Evolutionary conservation across 1,139 yeast genomes (phyloP).

Genomic region (Pichia sp.): DNA sequence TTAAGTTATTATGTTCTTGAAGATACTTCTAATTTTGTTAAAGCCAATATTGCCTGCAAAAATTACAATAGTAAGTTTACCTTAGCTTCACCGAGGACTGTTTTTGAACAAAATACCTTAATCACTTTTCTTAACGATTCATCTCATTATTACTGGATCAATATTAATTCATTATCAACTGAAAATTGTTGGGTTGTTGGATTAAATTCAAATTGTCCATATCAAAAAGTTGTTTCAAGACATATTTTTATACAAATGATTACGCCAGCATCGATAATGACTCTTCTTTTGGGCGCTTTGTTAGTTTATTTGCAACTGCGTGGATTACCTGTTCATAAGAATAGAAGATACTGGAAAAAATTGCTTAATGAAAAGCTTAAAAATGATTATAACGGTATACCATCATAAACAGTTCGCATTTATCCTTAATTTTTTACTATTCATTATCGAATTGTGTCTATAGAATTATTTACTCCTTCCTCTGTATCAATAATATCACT

Average conservation of each 20-base stretch:
- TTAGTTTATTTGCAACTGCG: conserved; percentile 34
- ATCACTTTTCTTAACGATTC: conserved; percentile 18
- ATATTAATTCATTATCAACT: conserved; percentile 71
- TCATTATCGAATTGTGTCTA: conserved; percentile 1
- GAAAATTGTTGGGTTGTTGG: conserved; percentile 82
- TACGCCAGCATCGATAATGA: conserved; percentile 59
- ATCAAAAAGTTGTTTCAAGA: conserved; percentile 48
- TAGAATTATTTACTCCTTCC: conserved; percentile 41
- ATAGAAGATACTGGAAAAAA: conserved; percentile 51
- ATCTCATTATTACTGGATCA: conserved; percentile 59
- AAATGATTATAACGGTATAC: conserved; percentile 57
- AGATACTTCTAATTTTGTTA: conserved; percentile 44
- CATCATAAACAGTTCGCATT: conserved; percentile 36
- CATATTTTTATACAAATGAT: conserved; percentile 58
- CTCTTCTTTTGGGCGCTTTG: conserved; percentile 41
- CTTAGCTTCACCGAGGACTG: conserved; percentile 55
- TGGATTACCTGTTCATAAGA: conserved; percentile 47
- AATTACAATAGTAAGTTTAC: conserved; percentile 15
- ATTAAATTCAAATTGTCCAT: conserved; percentile 73
- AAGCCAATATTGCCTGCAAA: conserved; percentile 31
- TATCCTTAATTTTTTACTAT: too few species aligned
- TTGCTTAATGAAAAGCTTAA: conserved; percentile 39
- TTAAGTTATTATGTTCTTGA: conserved; percentile 44
- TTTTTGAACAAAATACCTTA: conserved; percentile 39
- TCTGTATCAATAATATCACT: conserved; percentile 52